A percentile compares a stretch with the other conserved stretches of the same genome.
Evolutionary conservation across 2,329 filamentous ascomycete species (phyloP).

Genomic region (Colletotrichum abscissum): DNA sequence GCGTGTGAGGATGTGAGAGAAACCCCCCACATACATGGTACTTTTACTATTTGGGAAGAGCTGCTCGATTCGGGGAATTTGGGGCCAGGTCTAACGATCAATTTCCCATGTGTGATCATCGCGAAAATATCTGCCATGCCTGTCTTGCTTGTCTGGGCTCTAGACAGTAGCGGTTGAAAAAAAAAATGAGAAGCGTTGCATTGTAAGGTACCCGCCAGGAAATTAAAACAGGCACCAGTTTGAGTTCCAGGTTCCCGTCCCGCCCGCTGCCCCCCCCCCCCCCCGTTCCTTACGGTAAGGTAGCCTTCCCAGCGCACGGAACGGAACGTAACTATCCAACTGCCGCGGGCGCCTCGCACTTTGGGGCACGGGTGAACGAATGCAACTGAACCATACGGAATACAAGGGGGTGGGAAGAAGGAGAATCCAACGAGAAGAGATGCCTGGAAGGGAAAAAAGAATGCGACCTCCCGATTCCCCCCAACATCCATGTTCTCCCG

Average conservation of each 20-base stretch:
- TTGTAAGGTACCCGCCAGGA: background rate
- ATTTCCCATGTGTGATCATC: background rate
- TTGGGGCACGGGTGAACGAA: background rate
- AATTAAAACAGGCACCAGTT: background rate
- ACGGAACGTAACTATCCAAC: background rate
- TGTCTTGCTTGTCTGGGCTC: no score
- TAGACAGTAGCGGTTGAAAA: no score
- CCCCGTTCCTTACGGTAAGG: background rate
- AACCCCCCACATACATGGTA: slow-evolving; percentile 6
- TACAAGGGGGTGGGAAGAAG: background rate
- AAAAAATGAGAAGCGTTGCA: background rate
- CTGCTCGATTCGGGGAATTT: background rate
- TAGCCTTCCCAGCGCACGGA: background rate
- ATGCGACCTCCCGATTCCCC: background rate
- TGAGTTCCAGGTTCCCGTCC: background rate
- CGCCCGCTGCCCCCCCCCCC: no score
- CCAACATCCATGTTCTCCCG: no score
- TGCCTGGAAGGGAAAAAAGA: background rate
- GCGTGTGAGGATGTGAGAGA: no score
- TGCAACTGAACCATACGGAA: background rate
- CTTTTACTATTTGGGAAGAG: background rate
- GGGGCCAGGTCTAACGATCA: no score
- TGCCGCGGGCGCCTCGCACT: background rate
- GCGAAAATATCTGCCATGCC: no score
- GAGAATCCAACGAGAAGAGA: background rate